Base-by-base conservation (phyloP, 805 yeast genomes). In the Yamadazyma philogaea region DNA sequence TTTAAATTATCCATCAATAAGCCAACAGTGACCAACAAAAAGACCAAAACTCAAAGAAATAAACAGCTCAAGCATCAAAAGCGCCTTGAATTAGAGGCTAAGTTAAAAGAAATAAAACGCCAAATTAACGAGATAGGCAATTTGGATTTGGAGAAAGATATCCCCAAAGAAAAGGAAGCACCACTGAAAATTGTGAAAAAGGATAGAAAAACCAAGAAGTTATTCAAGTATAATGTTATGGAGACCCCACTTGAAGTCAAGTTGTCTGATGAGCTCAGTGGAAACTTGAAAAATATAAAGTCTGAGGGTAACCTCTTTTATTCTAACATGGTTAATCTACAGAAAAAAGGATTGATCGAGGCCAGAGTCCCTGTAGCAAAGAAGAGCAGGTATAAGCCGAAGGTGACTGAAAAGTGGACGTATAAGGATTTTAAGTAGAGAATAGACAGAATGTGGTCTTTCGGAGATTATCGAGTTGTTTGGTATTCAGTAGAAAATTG, bases 341-440 rank as follows among this genome's bases (percentile, higher is more conserved):
- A 93, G 68, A 79, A 87, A 48, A 73, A 82, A 22, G 99, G 99
- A 52, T 78, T 83, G 57, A 74, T 93, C 43, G 99, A 91, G 64
- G 73, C 96, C 5, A 79, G 97, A 66, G 76, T 82, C 28, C 87
- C 84, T 10, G 80, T 78, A 44, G 74, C 72, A 51, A 79, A 78
- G 61, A 78, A 71, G 61, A 78, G 84, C 59, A 82, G 78, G 60
- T 84, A 82, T 57, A 74, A 80, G 52, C 83, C 76, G 45, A 87
- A 84, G 72, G 66, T 84, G 48, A 85, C 95, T 22, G 96, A 91
- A 63, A 91, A 90, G 67, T 88, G 95, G 95, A 77, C 90, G 26
- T 87, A 85, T 68, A 91, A 91, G 69, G 95, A 91, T 66, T 87
- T 86, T 58, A 82, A 83, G 66, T 83, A 70, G 55, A n/a, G n/a